phyloP scores from a whole-genome alignment of 305 asterid genomes.

The Fraxinus paxiana region DNA sequence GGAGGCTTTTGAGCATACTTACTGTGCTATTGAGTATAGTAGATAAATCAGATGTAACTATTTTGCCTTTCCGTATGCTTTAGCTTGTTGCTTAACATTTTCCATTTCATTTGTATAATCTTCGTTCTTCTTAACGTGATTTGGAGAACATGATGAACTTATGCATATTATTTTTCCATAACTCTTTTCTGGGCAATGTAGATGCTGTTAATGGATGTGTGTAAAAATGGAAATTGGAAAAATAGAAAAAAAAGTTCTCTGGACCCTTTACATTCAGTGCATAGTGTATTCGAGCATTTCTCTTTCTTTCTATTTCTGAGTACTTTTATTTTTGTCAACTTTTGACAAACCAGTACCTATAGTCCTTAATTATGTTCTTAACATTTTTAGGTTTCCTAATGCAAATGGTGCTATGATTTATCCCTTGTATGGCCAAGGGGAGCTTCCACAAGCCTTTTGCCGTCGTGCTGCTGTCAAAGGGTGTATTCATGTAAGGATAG shows the following conservation, averaged over 20 bases:
- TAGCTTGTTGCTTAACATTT: not conserved
- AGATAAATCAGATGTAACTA: not conserved
- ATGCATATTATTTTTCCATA: not conserved
- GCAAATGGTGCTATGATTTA: slow-evolving; percentile 89
- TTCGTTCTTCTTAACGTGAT: not conserved
- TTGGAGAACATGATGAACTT: not conserved
- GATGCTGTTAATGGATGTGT: not conserved
- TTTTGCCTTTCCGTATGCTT: not conserved
- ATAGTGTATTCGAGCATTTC: not conserved
- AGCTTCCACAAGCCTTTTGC: slow-evolving; percentile 88
- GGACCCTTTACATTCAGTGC: not conserved
- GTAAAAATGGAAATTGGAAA: not conserved
- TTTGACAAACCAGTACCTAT: not conserved
- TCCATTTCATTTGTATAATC: not conserved
- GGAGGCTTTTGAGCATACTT: not conserved
- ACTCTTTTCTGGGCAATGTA: not conserved
- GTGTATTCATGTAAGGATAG: slow-evolving; percentile 60
- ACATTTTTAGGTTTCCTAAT: slow-evolving; percentile 60
- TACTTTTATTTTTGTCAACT: not conserved
- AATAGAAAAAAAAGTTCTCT: not conserved
- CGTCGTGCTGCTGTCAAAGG: slow-evolving; percentile 99
- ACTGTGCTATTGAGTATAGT: not conserved
- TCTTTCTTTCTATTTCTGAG: not conserved
- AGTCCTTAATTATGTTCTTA: not conserved
- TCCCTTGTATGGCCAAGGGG: slow-evolving; percentile 93